Base-by-base conservation (phyloP, 306 rosid genomes). In the Albizia julibrissin region DNA sequence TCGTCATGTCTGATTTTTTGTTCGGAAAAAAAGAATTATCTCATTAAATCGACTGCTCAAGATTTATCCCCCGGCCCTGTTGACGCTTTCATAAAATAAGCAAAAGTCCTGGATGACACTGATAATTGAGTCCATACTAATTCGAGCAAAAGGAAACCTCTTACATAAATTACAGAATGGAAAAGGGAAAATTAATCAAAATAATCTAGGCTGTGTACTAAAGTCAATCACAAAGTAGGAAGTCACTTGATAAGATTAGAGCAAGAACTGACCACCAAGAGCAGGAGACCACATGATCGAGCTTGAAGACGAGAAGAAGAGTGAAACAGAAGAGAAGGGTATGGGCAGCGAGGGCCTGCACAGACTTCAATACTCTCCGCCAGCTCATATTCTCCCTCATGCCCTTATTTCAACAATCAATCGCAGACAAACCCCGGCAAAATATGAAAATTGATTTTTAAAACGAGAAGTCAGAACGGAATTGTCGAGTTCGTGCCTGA, bases 361-460 rank as follows among this genome's bases (percentile, higher is more conserved):
- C 92, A 49, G 99, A 92, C 83, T 89, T 92, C 94, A 96, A 92
- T 10, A 96, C 98, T 79, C 97, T 94, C 72, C 94, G 86, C 99
- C 99, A 96, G 85, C 87, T 92, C 98, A 87, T 93, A 84, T 79
- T 86, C 75, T 71, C 68, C 24, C 42, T 29, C 8, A 19, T 72
- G 21, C 77, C 64, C 8, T 29, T 73, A 27, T 47, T 49, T 29
- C 64, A 73, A 73, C 7, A 18, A 73, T 18, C 64, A 73, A 73
- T 27, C 65, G 16, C 44, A 31, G 39, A 29, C 64, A 73, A 29
- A 18, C 19, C 77, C 64, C 29, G 49, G 44, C 47, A 72, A 72
- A 72, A 71, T 71, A 71, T 68, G 3, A 18, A n/a, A 59, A 33
- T 70, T 39, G 73, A 69, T 69, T n/a, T 37, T n/a, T 21, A n/a